Conservation (phyloP, 73 alveolate genomes). For the Tetrahymena thermophila region DNA sequence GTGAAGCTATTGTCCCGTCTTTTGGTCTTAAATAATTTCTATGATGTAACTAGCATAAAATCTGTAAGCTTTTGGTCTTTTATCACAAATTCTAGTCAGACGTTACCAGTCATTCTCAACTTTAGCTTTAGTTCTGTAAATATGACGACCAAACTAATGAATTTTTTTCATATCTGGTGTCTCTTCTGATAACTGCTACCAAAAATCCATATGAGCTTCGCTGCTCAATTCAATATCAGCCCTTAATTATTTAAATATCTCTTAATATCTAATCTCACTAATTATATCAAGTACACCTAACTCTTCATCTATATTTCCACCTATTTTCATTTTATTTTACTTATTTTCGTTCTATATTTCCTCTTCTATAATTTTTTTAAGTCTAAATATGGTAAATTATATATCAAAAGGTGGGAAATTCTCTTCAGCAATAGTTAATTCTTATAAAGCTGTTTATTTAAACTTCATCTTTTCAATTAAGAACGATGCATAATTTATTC, state of each 20-base stretch:
- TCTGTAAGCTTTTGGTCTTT: background rate
- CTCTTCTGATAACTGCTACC: background rate
- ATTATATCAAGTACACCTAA: background rate
- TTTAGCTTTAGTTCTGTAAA: background rate
- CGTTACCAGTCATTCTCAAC: background rate
- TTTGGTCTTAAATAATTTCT: background rate
- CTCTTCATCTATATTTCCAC: background rate
- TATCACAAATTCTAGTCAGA: background rate
- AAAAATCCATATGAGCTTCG: background rate
- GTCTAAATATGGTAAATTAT: background rate
- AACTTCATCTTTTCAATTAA: background rate
- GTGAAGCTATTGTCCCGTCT: background rate
- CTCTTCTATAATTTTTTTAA: background rate
- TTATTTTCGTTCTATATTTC: background rate
- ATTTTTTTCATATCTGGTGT: background rate
- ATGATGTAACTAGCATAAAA: background rate
- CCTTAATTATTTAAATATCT: background rate
- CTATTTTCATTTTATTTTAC: background rate
- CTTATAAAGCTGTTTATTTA: background rate
- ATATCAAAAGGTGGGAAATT: background rate
- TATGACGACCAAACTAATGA: background rate
- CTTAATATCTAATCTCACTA: background rate
- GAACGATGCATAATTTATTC: background rate
- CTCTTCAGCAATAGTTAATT: background rate
- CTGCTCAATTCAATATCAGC: background rate